Evolutionary conservation across 371 early-diverging fungal species (phyloP).

Genomic region (Zancudomyces culisetae): DNA sequence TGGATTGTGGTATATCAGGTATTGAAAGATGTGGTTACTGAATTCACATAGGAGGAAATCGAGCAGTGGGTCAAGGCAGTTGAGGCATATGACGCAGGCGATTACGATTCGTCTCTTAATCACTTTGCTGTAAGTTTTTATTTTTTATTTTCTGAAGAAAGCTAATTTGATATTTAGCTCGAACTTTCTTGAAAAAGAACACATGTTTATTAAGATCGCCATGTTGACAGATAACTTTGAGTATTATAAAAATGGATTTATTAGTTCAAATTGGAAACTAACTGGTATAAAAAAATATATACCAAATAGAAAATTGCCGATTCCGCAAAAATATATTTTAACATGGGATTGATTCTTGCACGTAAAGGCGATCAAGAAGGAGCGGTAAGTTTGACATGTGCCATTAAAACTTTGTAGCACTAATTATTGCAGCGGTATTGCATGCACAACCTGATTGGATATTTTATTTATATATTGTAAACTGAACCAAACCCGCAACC

Average conservation of each 20-base stretch:
- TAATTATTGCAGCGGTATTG: neutral
- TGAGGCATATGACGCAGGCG: slow-evolving; percentile 39
- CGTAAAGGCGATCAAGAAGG: slow-evolving; percentile 51
- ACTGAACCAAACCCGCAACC: neutral
- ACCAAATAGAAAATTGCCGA: slow-evolving; percentile 76
- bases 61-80: slow-evolving; percentile 57
- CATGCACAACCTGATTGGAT: neutral
- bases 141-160: neutral
- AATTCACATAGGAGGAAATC: slow-evolving; percentile 38
- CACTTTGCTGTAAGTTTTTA: slow-evolving; percentile 33
- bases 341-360: slow-evolving; percentile 68
- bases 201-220: no score
- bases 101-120: slow-evolving; percentile 40
- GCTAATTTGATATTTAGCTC: neutral
- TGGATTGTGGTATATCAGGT: no score
- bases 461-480: neutral
- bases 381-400: slow-evolving; percentile 43
- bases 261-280: no score
- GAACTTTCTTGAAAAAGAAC: neutral
- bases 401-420: no score
- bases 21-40: no score
- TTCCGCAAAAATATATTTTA: slow-evolving; percentile 84
- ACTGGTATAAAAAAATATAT: no score
- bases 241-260: no score
- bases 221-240: no score